Percentiles rank a stretch among this genome's conserved stretches.
Evolutionary conservation across 2,329 filamentous ascomycete species (phyloP).

Genomic region (Colletotrichum sojae): DNA sequence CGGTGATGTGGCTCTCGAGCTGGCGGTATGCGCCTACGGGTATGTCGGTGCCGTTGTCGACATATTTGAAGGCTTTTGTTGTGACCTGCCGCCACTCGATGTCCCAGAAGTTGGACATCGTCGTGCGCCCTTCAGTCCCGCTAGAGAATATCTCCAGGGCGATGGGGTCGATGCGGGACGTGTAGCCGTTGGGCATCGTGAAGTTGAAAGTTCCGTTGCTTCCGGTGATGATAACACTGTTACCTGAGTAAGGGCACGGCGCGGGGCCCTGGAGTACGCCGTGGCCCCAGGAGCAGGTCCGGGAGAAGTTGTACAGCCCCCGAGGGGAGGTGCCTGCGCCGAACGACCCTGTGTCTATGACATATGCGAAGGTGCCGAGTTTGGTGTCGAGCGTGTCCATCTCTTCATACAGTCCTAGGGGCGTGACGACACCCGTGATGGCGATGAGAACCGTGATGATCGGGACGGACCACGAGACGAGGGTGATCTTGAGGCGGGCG

Average conservation of each 20-base stretch:
- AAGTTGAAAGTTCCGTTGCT: conserved; percentile 44
- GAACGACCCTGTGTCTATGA: conserved; percentile 54
- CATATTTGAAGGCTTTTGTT: conserved; percentile 40
- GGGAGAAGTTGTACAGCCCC: conserved; percentile 48
- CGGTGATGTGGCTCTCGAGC: conserved; percentile 49
- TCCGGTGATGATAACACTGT: conserved; percentile 40
- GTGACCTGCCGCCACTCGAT: conserved; percentile 52
- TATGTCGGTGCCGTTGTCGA: conserved; percentile 51
- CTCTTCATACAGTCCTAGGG: conserved; percentile 60
- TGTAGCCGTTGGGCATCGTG: conserved; percentile 38
- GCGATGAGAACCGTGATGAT: conserved; percentile 51
- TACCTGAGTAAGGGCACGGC: conserved; percentile 45
- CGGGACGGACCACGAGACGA: conserved; percentile 42
- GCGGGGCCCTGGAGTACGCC: conserved; percentile 43
- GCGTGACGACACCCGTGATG: conserved; percentile 60
- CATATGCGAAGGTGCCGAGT: conserved; percentile 52
- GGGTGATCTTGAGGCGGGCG: conserved; percentile 45
- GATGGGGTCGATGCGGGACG: conserved; percentile 49
- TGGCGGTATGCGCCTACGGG: conserved; percentile 45
- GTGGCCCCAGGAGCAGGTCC: conserved; percentile 47
- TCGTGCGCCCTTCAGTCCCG: conserved; percentile 47
- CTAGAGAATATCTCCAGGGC: conserved; percentile 55
- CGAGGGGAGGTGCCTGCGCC: conserved; percentile 55
- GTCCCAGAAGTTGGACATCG: conserved; percentile 59
- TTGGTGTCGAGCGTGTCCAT: conserved; percentile 45